Evolutionary conservation across 176 grass and related monocot genomes (phyloP), one percentile per base, ranked within the genome.

Genomic region (Juncus effusus): DNA sequence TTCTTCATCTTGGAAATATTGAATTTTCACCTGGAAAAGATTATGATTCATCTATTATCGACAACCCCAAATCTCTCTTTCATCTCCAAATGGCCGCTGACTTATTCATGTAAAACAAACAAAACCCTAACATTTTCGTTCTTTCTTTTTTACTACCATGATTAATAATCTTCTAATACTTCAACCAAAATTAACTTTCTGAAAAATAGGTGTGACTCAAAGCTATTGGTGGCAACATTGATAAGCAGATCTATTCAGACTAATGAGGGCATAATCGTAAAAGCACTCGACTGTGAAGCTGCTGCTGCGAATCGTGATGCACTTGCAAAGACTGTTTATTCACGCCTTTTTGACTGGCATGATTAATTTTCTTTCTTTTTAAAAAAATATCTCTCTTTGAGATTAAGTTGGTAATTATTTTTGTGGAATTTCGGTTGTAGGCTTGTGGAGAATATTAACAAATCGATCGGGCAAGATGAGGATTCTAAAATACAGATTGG

Each of bases 1-100:
- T 97, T 89, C 94, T 97, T 81, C 94, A 97, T 86, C 88, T 97
- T 78, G 94, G 94, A 40, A 97, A 97, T 77, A 86, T 97, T 64
- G 88, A 97, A 58, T 97, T 97, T 89, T 84, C 78, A 67, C 94
- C 83, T 1, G 94, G 94, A 65, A 93, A 86, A 9, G 94, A 89
- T 54, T 37, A 54, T 28, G 94, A 97, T 86, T 97, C 94, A 57
- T 97, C 94, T 40, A 76, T 74, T 76, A 83, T 92, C 65, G 86
- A 97, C 42, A 88, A 89, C 67, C 74, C 85, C 15, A 82, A 78
- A 10, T 89, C 94, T 66, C 75, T 81, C 40, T 97, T 89, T 81
- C 94, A 97, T 60, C 88, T 97, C 54, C 77, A 89, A 76, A 93
- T 76, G 57, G 81, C 94, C 59, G 85, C 94, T 54, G 82, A 84